Evolutionary conservation across 169 alveolate species (phyloP), one percentile per base, ranked within the genome.

Genomic region (Eimeria falciformis): DNA sequence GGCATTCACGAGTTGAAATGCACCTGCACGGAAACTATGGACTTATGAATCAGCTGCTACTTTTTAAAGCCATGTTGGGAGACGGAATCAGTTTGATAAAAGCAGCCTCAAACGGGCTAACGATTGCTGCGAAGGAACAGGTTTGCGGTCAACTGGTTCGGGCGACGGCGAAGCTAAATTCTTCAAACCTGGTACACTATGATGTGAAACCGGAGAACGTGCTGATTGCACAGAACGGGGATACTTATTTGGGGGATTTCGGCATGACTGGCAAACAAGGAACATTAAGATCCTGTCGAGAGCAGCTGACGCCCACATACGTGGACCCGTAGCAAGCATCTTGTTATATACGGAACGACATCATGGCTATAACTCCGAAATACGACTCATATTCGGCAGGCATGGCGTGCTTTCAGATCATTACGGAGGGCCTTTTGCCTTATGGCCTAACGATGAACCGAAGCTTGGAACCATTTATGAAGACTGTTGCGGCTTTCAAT

Each of bases 181-280:
- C 81, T 3, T 6, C 50, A 23, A 12, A 23, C n/a, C 1, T 25
- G 50, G 21, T 25, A 7, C 81, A 69, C 25, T n/a, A 7, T 6
- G 81, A 69, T 33, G 12, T 69, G 7, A 69, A 69, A 33, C 81
- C 81, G 25, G 81, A 69, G 25, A 69, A 69, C 81, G 2, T 69
- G 7, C 25, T 69, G 81, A 33, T 69, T 3, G 5, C 53, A 1
- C 12, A 33, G 23, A 23, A 33, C 33, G 81, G 81, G 7, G 7
- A 14, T 7, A 47, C 12, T 23, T 12, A 29, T 23, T 23, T 69
- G 37, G 81, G 53, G 46, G 81, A 69, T 23, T 69, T 69, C 50
- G 81, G 81, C 81, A 62, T 62, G 75, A 17, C 11, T 12, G 37
- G 37, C 37, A 23, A 62, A 29, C 40, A 11, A 14, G 75, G 75